A percentile compares a stretch with the other conserved stretches of the same genome.
Evolutionary conservation across 192 early-diverging fungal species (phyloP).

Genomic region (Jimgerdemannia flammicorona): DNA sequence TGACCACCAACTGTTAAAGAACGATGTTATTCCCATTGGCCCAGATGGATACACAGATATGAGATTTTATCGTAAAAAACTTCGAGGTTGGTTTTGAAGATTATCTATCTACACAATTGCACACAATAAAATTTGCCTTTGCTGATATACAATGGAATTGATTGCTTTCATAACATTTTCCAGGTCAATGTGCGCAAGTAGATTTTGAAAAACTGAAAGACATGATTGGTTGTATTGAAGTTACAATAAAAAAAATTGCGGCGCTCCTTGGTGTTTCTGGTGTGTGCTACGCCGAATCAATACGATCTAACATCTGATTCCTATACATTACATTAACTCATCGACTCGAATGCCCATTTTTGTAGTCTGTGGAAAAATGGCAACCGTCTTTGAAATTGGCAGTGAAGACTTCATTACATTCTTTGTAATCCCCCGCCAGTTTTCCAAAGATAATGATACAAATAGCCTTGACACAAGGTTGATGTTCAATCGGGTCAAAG

Average conservation of each 20-base stretch:
- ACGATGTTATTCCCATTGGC: not conserved
- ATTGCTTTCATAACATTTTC: not conserved
- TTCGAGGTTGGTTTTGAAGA: not conserved
- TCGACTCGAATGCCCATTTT: not conserved
- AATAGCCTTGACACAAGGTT: not conserved
- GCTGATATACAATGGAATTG: not conserved
- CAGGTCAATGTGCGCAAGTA: not conserved
- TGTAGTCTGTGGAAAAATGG: not conserved
- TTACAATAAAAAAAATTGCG: not conserved
- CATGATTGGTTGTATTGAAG: not conserved
- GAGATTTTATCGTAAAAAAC: not conserved
- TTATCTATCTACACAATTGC: too few species aligned
- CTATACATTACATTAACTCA: not conserved
- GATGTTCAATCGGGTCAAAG: not conserved
- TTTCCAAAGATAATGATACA: not conserved
- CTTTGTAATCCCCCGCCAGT: not conserved
- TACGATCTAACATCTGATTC: not conserved
- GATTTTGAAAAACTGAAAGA: not conserved
- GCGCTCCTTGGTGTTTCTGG: not conserved
- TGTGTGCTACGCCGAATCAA: not conserved
- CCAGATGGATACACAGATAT: not conserved
- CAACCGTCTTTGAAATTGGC: not conserved
- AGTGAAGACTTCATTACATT: not conserved
- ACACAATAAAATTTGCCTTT: not conserved
- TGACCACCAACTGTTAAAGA: not conserved